Evolutionary conservation across 2,329 filamentous ascomycete genomes (phyloP).

Genomic region (Trichoderma atroviride): DNA sequence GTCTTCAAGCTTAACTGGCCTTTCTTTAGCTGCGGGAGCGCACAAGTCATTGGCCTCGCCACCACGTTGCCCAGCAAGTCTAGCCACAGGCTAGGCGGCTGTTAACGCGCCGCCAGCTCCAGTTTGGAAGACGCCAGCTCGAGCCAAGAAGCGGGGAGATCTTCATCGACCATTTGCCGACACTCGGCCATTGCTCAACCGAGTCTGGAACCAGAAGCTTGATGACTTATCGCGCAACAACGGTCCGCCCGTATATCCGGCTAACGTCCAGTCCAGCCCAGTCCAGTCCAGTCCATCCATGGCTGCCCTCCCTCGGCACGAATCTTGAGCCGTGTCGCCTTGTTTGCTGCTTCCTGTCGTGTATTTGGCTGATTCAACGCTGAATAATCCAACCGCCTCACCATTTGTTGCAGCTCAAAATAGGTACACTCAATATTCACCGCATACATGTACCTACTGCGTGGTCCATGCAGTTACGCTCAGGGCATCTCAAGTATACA

Average conservation of each 20-base stretch:
- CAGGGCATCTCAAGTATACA: background rate
- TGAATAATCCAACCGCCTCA: background rate
- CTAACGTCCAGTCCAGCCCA: background rate
- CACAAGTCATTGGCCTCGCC: background rate
- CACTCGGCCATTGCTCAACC: conserved; percentile 2
- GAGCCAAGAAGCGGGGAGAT: conserved; percentile 13
- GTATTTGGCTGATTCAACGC: background rate
- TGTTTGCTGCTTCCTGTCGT: background rate
- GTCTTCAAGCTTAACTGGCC: background rate
- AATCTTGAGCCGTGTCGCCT: background rate
- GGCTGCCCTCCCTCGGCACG: background rate
- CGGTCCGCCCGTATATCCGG: background rate
- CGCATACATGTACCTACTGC: background rate
- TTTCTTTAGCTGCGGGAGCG: background rate
- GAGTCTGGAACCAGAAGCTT: background rate
- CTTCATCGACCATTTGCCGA: conserved; percentile 4
- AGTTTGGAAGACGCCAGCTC: background rate
- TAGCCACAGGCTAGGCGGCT: background rate
- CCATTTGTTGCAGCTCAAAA: background rate
- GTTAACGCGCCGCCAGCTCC: background rate
- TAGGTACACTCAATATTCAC: background rate
- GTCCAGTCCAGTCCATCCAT: too few species aligned
- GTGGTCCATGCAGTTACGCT: background rate
- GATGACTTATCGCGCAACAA: background rate
- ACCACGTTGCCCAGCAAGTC: background rate